Evolutionary conservation across 2,329 filamentous ascomycete genomes (phyloP).

Genomic region (Penicillium sp.): DNA sequence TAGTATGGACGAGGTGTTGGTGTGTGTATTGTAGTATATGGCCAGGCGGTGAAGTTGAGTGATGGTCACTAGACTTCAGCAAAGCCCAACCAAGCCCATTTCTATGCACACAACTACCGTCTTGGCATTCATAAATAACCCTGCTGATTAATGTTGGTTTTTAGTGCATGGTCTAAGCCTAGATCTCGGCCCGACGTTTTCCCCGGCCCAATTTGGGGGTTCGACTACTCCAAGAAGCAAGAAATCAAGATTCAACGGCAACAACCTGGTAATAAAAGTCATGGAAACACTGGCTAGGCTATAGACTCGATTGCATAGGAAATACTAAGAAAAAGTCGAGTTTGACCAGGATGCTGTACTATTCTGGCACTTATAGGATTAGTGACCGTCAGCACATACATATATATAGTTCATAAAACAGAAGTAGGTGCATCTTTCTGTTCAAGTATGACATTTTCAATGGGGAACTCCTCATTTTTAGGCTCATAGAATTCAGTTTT

Average conservation of each 20-base stretch:
- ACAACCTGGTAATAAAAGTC: neutral
- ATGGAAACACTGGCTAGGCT: neutral
- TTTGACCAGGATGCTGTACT: neutral
- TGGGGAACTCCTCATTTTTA: too few relatives aligned
- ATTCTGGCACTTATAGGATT: neutral
- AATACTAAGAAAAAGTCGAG: neutral
- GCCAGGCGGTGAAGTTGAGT: neutral
- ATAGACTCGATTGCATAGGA: neutral
- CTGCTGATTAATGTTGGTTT: neutral
- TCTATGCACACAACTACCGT: neutral
- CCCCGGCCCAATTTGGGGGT: neutral
- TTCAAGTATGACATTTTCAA: too few relatives aligned
- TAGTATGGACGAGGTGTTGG: too few relatives aligned
- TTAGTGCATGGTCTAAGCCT: neutral
- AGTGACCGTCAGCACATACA: too few relatives aligned
- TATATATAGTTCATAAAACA: too few relatives aligned
- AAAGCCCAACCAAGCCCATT: too few relatives aligned
- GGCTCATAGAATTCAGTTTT: too few relatives aligned
- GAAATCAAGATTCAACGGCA: constrained; percentile 2
- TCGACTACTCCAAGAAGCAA: constrained; percentile 3
- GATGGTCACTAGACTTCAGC: too few relatives aligned
- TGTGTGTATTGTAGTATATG: too few relatives aligned
- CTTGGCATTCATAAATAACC: neutral
- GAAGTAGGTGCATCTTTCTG: too few relatives aligned
- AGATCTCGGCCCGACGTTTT: constrained; percentile 3